Conservation (phyloP, 192 early-diverging fungal genomes). For the Backusella sp. region DNA sequence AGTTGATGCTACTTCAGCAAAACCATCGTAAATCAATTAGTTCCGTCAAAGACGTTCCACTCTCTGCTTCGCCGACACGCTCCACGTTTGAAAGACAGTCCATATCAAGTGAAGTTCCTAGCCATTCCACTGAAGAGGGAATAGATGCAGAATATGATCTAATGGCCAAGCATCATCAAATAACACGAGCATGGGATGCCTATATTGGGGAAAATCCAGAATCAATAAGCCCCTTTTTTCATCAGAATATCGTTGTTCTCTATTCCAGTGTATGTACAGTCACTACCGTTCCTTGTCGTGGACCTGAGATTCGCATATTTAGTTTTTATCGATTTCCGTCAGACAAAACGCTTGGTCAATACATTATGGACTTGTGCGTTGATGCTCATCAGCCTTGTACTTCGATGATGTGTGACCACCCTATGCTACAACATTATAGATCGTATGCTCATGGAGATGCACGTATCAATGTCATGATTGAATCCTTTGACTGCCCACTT, state of each 20-base stretch:
- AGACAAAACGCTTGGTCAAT: conserved; percentile 88
- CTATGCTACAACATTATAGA: conserved; percentile 79
- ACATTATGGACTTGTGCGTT: conserved; percentile 80
- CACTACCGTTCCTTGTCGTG: conserved; percentile 62
- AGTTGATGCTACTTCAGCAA: conserved; percentile 39
- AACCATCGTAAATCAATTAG: conserved; percentile 4
- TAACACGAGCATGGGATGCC: conserved; percentile 50
- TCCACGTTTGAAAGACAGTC: conserved; percentile 29
- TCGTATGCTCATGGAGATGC: conserved; percentile 86
- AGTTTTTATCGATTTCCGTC: conserved; percentile 75
- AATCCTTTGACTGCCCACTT: conserved; percentile 53
- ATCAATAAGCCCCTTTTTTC: conserved; percentile 64
- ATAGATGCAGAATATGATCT: conserved; percentile 44
- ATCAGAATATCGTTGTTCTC: conserved; percentile 74
- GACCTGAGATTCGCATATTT: conserved; percentile 77
- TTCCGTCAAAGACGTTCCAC: neutral
- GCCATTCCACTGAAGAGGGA: neutral
- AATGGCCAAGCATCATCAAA: conserved; percentile 40
- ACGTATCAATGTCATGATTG: conserved; percentile 73
- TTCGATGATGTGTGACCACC: conserved; percentile 69
- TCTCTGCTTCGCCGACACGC: conserved; percentile 18
- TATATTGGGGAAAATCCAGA: conserved; percentile 58
- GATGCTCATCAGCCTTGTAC: conserved; percentile 66
- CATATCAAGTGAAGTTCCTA: neutral
- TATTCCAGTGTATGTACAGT: conserved; percentile 66